A percentile compares a stretch with the other conserved stretches of the same genome.
phyloP scores from a whole-genome alignment of 2,329 filamentous ascomycete genomes.

The Colletotrichum costaricense region DNA sequence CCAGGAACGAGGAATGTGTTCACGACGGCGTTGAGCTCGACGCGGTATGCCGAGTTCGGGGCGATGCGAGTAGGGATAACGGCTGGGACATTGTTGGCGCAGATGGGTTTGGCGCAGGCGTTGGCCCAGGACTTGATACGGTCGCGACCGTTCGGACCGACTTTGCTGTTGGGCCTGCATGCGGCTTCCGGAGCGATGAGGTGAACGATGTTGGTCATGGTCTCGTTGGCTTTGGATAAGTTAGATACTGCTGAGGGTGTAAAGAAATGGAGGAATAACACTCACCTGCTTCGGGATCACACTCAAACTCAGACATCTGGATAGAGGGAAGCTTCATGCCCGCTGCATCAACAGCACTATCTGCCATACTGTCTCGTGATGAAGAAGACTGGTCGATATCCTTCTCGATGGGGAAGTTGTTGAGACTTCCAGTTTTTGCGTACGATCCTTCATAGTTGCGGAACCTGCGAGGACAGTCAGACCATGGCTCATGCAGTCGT shows the following conservation, averaged over 20 bases:
- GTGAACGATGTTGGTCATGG: slow-evolving; percentile 47
- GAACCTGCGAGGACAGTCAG: slow-evolving; percentile 46
- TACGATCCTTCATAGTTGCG: slow-evolving; percentile 54
- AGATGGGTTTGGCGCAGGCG: slow-evolving; percentile 29
- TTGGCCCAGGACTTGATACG: slow-evolving; percentile 39
- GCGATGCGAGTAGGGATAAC: slow-evolving; percentile 33
- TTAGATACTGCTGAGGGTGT: background rate
- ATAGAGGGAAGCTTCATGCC: slow-evolving; percentile 33
- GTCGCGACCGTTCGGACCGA: slow-evolving; percentile 33
- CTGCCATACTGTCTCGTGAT: slow-evolving; percentile 17
- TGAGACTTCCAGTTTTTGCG: slow-evolving; percentile 33
- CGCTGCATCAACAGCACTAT: background rate
- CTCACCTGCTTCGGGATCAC: slow-evolving; percentile 49
- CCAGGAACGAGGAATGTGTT: slow-evolving; percentile 53
- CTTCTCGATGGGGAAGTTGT: slow-evolving; percentile 30
- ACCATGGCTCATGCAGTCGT: background rate
- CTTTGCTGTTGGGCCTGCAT: slow-evolving; percentile 38
- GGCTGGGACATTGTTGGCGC: slow-evolving; percentile 16
- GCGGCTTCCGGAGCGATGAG: slow-evolving; percentile 45
- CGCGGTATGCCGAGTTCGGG: slow-evolving; percentile 33
- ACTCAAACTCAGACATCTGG: slow-evolving; percentile 33
- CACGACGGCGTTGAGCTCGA: slow-evolving; percentile 53
- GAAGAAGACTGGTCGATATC: slow-evolving; percentile 7
- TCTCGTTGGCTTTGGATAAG: slow-evolving; percentile 41
- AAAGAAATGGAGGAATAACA: background rate